Conservation (phyloP, 306 rosid species). For the Dalbergia cochinchinensis region DNA sequence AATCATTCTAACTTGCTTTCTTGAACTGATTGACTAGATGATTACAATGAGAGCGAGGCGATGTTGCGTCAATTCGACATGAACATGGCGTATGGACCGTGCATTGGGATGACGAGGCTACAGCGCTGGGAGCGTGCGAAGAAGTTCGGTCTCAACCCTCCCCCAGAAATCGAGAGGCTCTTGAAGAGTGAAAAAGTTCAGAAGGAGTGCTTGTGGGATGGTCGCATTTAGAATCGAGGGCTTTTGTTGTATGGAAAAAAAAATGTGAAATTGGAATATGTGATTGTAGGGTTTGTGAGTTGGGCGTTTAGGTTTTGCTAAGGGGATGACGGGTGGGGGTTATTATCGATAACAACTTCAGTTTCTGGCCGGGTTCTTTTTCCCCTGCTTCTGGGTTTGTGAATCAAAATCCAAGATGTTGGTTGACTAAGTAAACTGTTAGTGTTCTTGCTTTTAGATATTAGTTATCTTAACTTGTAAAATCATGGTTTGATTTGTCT, state of each 20-base stretch:
- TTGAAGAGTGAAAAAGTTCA: slow-evolving; percentile 55
- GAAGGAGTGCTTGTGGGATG: slow-evolving; percentile 64
- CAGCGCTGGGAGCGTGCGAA: slow-evolving; percentile 86
- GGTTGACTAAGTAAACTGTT: not conserved
- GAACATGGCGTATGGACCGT: slow-evolving; percentile 87
- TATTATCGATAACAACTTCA: not conserved
- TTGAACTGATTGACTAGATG: slow-evolving; percentile 56
- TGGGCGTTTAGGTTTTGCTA: slow-evolving; percentile 36
- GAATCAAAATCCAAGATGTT: not conserved
- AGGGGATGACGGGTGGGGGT: not conserved
- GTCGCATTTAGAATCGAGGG: slow-evolving; percentile 51
- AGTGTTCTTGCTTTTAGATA: not conserved
- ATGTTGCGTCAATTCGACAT: slow-evolving; percentile 78
- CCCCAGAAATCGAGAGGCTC: slow-evolving; percentile 58
- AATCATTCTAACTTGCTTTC: not conserved
- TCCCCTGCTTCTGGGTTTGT: slow-evolving; percentile 19
- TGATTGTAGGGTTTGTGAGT: not conserved
- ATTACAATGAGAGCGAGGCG: slow-evolving; percentile 56
- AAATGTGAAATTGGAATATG: not conserved
- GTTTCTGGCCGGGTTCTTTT: slow-evolving; percentile 47
- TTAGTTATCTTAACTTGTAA: not conserved
- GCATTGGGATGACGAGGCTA: slow-evolving; percentile 74
- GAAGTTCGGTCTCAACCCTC: slow-evolving; percentile 77
- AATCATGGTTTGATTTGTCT: slow-evolving; percentile 1
- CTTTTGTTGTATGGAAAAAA: not conserved